Evolutionary conservation across 2,329 filamentous ascomycete species (phyloP).

Genomic region (Didymella arachidicola): DNA sequence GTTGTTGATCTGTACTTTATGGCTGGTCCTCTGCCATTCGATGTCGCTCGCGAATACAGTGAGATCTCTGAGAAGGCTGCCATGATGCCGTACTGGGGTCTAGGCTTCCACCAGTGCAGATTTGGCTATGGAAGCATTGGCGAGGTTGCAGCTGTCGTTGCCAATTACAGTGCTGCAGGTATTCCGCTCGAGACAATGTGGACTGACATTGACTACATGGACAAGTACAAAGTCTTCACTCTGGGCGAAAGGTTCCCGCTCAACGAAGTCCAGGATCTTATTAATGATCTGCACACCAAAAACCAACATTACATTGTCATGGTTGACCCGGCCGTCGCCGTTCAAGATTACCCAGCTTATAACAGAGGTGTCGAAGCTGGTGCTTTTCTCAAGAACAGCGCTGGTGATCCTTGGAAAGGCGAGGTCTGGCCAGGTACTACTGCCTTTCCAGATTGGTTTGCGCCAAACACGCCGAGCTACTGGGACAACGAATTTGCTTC

Average conservation of each 20-base stretch:
- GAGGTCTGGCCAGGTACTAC: constrained; percentile 80
- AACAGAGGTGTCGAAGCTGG: constrained; percentile 66
- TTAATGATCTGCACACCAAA: constrained; percentile 69
- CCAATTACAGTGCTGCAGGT: constrained; percentile 68
- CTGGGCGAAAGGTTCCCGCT: constrained; percentile 70
- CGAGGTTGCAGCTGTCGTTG: constrained; percentile 69
- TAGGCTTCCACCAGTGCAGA: constrained; percentile 61
- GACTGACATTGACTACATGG: constrained; percentile 77
- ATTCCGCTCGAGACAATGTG: constrained; percentile 77
- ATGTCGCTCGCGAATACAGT: constrained; percentile 58
- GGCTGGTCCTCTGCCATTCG: constrained; percentile 56
- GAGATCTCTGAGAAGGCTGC: constrained; percentile 55
- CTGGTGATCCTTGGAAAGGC: constrained; percentile 65
- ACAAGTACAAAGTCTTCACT: constrained; percentile 65
- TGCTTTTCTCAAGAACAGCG: constrained; percentile 60
- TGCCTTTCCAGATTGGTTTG: constrained; percentile 80
- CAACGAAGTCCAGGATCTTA: constrained; percentile 67
- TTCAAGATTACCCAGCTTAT: constrained; percentile 61
- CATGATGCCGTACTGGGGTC: constrained; percentile 61
- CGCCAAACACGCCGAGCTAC: constrained; percentile 67
- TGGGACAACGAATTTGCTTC: constrained; percentile 73
- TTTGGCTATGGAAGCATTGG: constrained; percentile 64
- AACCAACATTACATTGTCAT: constrained; percentile 78
- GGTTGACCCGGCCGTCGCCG: constrained; percentile 73
- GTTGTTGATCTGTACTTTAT: constrained; percentile 70